Percentiles rank a stretch among this genome's conserved stretches.
phyloP scores from a whole-genome alignment of 352 stramenopile species.

The Phytophthora palmivora region DNA sequence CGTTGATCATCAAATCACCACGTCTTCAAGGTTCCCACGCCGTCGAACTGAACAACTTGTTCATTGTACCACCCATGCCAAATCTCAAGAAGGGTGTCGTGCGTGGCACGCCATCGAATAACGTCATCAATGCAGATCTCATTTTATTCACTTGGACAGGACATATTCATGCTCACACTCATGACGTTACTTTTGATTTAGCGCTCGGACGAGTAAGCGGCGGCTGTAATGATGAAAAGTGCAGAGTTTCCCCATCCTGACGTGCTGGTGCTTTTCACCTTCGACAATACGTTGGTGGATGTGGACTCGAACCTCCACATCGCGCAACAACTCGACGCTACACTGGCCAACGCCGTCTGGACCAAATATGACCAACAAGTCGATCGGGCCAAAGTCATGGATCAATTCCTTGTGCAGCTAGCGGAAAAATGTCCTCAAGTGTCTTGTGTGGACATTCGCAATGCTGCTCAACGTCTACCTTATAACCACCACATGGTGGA shows the following conservation, averaged over 20 bases:
- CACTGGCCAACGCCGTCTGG: no score
- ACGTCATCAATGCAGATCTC: no score
- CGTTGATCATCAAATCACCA: no score
- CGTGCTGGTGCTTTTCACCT: conserved; percentile 62
- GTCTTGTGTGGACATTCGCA: conserved; percentile 31
- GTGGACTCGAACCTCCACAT: no score
- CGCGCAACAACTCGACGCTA: no score
- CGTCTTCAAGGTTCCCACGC: neutral
- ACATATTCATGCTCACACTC: neutral
- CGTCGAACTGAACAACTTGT: neutral
- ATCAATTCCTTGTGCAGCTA: conserved; percentile 43
- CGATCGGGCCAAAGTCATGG: conserved; percentile 36
- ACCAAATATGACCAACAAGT: conserved; percentile 29
- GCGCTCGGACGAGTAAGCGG: neutral
- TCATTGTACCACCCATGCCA: neutral
- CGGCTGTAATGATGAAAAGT: no score
- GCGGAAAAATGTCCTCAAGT: conserved; percentile 30
- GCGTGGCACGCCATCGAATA: neutral
- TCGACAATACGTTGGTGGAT: conserved; percentile 54
- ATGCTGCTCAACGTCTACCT: conserved; percentile 38
- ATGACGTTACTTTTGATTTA: neutral
- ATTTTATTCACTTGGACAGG: no score
- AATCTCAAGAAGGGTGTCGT: neutral
- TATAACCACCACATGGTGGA: conserved; percentile 50
- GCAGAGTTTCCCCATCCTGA: conserved; percentile 1